A percentile compares a stretch with the other conserved stretches of the same genome.
Evolutionary conservation across 192 early-diverging fungal genomes (phyloP).

Genomic region (Coemansia sp.): DNA sequence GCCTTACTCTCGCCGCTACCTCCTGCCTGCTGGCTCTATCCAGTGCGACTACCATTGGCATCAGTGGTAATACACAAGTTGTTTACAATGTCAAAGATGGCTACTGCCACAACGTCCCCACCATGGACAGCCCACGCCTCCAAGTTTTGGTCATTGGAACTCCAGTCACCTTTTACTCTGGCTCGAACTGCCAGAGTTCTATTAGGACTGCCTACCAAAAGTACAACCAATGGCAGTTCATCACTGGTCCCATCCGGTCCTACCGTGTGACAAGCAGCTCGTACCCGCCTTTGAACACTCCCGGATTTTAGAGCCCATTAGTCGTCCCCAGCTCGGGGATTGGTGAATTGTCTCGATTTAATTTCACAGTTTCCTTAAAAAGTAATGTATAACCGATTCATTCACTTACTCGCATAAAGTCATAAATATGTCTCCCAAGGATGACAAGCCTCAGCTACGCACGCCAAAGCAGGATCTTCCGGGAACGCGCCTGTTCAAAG

Average conservation of each 20-base stretch:
- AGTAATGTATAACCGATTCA: no score
- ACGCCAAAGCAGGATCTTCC: slow-evolving; percentile 37
- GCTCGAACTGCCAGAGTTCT: background rate
- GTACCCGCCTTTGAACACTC: no score
- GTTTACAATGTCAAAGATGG: no score
- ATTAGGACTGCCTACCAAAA: background rate
- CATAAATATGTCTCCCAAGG: background rate
- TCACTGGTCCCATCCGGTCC: no score
- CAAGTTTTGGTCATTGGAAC: background rate
- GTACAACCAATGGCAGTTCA: no score
- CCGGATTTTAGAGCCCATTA: no score
- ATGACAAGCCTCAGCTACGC: no score
- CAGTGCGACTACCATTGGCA: background rate
- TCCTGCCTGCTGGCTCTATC: background rate
- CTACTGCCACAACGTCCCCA: background rate
- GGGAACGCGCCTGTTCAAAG: slow-evolving; percentile 49
- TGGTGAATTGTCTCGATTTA: no score
- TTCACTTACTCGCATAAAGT: no score
- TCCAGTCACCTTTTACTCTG: background rate
- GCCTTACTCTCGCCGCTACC: background rate
- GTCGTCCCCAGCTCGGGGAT: no score
- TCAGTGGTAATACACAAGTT: background rate
- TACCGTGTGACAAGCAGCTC: no score
- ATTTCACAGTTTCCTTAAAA: no score
- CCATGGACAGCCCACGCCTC: background rate